phyloP scores from a whole-genome alignment of 1,139 yeast genomes.

The Sugiyamaella japonica region DNA sequence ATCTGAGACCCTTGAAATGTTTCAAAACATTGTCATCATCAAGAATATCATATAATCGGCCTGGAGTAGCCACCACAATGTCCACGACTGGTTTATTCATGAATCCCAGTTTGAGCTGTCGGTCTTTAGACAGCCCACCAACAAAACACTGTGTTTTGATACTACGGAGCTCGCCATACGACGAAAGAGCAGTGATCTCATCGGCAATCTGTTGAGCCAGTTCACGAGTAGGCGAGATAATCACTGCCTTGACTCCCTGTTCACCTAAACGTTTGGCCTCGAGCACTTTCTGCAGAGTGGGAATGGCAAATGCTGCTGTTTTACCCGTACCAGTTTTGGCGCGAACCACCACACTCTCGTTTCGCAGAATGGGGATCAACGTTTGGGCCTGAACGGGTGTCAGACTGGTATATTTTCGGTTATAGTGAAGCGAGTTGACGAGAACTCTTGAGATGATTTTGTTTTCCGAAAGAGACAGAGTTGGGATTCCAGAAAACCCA shows the following conservation, averaged over 20 bases:
- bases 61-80: constrained; percentile 88
- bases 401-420: constrained; percentile 45
- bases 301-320: constrained; percentile 84
- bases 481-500: constrained; percentile 38
- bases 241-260: constrained; percentile 51
- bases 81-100: constrained; percentile 40
- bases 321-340: constrained; percentile 98
- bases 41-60: constrained; percentile 67
- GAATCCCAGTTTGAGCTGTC: constrained; percentile 43
- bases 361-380: constrained; percentile 61
- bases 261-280: constrained; percentile 39
- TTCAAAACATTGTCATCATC: constrained; percentile 48
- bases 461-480: constrained; percentile 34
- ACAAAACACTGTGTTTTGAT: constrained; percentile 46
- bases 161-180: constrained; percentile 40
- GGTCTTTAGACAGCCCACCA: constrained; percentile 51
- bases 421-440: constrained; percentile 39
- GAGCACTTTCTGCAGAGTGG: constrained; percentile 62
- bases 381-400: constrained; percentile 82
- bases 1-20: constrained; percentile 55
- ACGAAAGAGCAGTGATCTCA: constrained; percentile 50
- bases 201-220: constrained; percentile 80
- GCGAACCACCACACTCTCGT: constrained; percentile 69
- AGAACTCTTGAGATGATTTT: constrained; percentile 38
- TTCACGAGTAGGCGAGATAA: constrained; percentile 91